Conservation (phyloP, 306 rosid species). For the Quercus dentata region DNA sequence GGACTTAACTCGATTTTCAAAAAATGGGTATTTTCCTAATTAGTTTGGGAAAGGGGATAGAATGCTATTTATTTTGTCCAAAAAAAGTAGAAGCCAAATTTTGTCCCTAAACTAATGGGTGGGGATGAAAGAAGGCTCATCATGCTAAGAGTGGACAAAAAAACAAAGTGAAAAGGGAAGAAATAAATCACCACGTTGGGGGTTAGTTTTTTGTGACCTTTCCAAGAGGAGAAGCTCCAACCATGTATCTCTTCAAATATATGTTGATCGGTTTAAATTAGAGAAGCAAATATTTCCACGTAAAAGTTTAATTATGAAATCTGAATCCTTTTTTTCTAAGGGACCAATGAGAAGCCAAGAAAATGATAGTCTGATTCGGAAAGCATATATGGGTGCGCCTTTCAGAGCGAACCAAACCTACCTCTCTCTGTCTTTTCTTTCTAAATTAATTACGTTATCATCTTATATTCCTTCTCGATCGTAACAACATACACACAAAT, state of each 20-base stretch:
- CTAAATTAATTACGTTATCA: slow-evolving; percentile 41
- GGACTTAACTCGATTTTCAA: too few species aligned
- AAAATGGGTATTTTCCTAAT: too few species aligned
- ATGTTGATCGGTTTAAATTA: neutral
- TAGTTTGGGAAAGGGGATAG: too few species aligned
- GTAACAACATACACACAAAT: neutral
- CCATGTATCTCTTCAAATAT: too few species aligned
- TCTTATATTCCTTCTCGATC: slow-evolving; percentile 5
- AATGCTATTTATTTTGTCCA: too few species aligned
- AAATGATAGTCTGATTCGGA: slow-evolving; percentile 78
- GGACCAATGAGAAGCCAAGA: slow-evolving; percentile 44
- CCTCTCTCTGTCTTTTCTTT: neutral
- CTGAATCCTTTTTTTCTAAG: slow-evolving; percentile 14
- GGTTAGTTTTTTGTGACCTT: neutral
- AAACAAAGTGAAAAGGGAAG: neutral
- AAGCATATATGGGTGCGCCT: slow-evolving; percentile 56
- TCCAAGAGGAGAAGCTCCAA: neutral
- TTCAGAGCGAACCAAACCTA: slow-evolving; percentile 36
- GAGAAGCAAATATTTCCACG: slow-evolving; percentile 7
- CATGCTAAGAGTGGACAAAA: neutral
- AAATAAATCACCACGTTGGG: neutral
- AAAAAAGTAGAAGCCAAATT: too few species aligned
- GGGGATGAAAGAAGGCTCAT: too few species aligned
- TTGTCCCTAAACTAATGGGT: too few species aligned
- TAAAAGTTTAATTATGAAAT: slow-evolving; percentile 17